Base-by-base conservation (phyloP, 1,139 yeast species). In the Wickerhamomyces sp. region DNA sequence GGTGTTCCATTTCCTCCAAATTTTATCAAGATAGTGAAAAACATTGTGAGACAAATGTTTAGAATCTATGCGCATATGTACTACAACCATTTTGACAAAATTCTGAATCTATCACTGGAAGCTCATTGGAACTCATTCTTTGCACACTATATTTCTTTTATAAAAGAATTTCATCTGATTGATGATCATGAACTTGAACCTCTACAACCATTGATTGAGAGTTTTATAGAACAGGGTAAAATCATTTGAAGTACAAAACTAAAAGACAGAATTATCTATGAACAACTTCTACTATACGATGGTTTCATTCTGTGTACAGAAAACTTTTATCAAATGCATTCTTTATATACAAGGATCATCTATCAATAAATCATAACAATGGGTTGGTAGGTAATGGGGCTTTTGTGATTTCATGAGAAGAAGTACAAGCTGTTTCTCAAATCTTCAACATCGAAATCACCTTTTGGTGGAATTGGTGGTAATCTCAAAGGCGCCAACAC, bases 71-170 rank as follows among this genome's bases (percentile, higher is more conserved):
- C 98, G 10, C 96, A 89, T 57, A 80, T 91, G 24, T 91, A 89
- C 58, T 86, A 87, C 60, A 87, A 88, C 56, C 98, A 91, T 59
- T 91, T 88, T 59, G 98, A 91, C 48, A 86, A 82, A 54, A 75
- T 91, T 27, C 78, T 91, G 20, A 97, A 91, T 58, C 64, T 93
- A 43, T 81, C 95, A 4, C 61, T 91, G 41, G 98, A 91, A 58
- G 96, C 98, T 2, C 98, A 93, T 58, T 91, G 96, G 95, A 91
- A 93, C 60, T 88, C 97, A 5, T 87, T 89, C 53, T 93, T 91
- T 61, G 93, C 96, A n/a, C 98, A 93, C 58, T 91, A 84, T 55
- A 72, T 89, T 33, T 82, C 95, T 38, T 85, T 91, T 53, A 77
- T 83, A 14, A 82, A 83, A 51, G 95, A 88, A 47, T 91, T 86